A percentile compares a stretch with the other conserved stretches of the same genome.
phyloP scores from a whole-genome alignment of 441 rosid species.

The Gossypium aridum region DNA sequence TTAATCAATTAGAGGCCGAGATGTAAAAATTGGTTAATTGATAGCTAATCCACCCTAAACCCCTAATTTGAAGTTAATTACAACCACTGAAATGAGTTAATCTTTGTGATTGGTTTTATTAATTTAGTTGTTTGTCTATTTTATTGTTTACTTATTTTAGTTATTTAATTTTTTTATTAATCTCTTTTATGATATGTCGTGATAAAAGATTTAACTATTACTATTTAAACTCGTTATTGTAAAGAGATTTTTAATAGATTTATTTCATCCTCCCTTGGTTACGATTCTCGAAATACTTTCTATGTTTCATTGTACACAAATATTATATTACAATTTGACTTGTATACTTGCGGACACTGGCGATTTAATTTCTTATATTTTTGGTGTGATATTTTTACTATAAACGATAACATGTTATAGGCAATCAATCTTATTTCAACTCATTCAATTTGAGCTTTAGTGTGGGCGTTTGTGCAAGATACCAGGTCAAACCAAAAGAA shows the following conservation, averaged over 20 bases:
- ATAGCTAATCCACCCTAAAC: not conserved
- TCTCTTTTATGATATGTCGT: not conserved
- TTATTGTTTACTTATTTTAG: not conserved
- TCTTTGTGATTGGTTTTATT: not conserved
- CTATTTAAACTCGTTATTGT: not conserved
- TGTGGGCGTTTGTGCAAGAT: too few species aligned
- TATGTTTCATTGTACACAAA: not conserved
- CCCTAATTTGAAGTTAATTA: not conserved
- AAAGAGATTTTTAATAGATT: too few species aligned
- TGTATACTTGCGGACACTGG: too few species aligned
- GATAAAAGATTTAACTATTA: not conserved
- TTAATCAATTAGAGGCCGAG: not conserved
- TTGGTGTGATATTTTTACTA: too few species aligned
- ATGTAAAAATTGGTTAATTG: not conserved
- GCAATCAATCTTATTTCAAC: too few species aligned
- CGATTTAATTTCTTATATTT: too few species aligned
- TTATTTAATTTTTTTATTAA: too few species aligned
- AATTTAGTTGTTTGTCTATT: not conserved
- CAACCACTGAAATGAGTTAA: not conserved
- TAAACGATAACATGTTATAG: too few species aligned
- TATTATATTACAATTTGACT: too few species aligned
- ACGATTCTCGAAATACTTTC: too few species aligned
- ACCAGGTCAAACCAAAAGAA: too few species aligned
- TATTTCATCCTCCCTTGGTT: not conserved
- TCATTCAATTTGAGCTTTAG: too few species aligned